Base-by-base conservation (phyloP, 768 basidiomycete genomes). In the Hemileccinum rubropunctum region DNA sequence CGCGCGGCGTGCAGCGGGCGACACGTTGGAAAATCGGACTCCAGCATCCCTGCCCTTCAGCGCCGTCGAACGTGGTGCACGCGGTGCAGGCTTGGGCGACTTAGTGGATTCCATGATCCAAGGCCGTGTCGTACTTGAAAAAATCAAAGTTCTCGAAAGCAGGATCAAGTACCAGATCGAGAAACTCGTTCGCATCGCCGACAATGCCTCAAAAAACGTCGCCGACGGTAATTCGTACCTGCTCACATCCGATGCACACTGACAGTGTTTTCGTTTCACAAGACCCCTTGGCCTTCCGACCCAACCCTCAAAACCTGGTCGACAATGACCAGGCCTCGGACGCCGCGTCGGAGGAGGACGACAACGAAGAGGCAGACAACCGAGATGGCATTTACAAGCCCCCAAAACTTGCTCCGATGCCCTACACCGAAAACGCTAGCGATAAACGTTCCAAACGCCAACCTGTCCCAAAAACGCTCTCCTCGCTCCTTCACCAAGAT, bases 81-180 rank as follows among this genome's bases (percentile, higher is more conserved):
- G 88, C 32, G 91, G 87, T 0, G 59, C 68, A 6, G 74, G 69
- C n/a, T 64, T 77, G 0, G 91, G 91, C 3, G 91, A 95, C 65
- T 60, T 91, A 6, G 84, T 93, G 7, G 87, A 90, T 58, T 79
- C 81, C 1, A 79, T 92, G 74, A 77, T 95, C 28, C 83, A 95
- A 62, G 77, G 79, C 17, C 82, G 93, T 12, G 73, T 94, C 38
- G 81, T 91, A 9, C 78, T 98, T 39, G 97, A 99, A 64, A 98
- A 97, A 71, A 77, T 88, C 42, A 86, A 86, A 51, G 77, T 82
- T 0, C 76, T 99, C 20, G 95, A 98, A 68, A 76, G 76, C 46
- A 84, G 89, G 62, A 88, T 99, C 79, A 82, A 80, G 42, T 98
- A 99, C 67, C 97, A 98, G 66, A 91, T 99, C 59, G 93, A 98